phyloP scores from a whole-genome alignment of 208 protist species.

The Acanthamoeba rhysodes region DNA sequence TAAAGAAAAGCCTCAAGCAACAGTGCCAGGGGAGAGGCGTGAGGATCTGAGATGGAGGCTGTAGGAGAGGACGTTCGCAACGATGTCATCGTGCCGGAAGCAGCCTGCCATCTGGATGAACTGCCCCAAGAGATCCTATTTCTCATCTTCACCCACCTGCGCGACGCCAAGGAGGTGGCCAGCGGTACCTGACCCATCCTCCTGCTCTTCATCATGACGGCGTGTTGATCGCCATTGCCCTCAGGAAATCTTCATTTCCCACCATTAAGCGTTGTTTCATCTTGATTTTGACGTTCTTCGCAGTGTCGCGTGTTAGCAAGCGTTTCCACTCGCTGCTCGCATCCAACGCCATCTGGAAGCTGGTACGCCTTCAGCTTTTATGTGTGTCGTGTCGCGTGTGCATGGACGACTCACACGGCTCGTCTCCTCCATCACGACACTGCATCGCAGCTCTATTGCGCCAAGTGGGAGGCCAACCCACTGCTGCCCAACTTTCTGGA shows the following conservation, averaged over 20 bases:
- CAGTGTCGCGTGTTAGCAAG: conserved; percentile 24
- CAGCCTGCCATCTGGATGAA: background rate
- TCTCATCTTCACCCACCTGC: background rate
- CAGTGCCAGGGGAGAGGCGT: too few relatives aligned
- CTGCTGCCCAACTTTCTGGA: conserved; percentile 10
- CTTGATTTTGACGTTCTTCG: background rate
- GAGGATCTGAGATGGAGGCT: too few relatives aligned
- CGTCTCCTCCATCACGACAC: background rate
- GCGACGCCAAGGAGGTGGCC: background rate
- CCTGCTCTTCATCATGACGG: background rate
- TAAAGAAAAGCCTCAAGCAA: too few relatives aligned
- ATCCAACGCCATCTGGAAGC: conserved; percentile 12
- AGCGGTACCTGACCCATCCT: background rate
- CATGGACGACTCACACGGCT: background rate
- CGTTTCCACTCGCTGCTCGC: background rate
- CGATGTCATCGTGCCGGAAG: background rate
- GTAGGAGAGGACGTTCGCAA: background rate
- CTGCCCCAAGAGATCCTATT: conserved; percentile 23
- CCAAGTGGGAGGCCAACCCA: conserved; percentile 25
- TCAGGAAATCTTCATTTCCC: too few relatives aligned
- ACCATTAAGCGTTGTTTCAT: too few relatives aligned
- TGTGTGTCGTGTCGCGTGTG: background rate
- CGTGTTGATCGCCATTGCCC: background rate
- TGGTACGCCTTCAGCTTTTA: background rate
- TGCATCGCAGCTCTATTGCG: background rate